Evolutionary conservation across 441 rosid genomes (phyloP), one percentile per base, ranked within the genome.

Genomic region (Sinapis alba): DNA sequence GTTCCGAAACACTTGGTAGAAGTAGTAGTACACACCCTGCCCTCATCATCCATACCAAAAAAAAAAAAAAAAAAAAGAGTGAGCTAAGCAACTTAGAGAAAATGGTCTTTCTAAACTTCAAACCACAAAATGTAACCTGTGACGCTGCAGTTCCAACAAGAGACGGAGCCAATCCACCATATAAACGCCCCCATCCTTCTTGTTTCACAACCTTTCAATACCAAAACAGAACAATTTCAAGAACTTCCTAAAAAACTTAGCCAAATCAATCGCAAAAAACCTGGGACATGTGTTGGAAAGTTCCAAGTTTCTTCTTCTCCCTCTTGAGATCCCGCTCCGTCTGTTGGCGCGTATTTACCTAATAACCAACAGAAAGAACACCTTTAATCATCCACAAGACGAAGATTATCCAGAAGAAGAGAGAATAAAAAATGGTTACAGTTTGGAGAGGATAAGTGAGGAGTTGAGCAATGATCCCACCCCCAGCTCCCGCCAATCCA

Each of bases 371-470:
- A 45, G 10, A 56, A 15, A 16, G 78, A 1, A 20, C 32, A 51
- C 12, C 18, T 59, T 30, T 36, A 38, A 38, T 6, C 54, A 30
- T 47, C 54, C 54, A 45, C 7, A 59, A 56, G 23, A 11, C 3
- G 61, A 21, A 36, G 16, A 21, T 7, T 12, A 58, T 32, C 53
- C 38, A 47, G n/a, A 24, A 36, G 19, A 50, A 38, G 0, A 19
- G 34, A 1, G n/a, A n/a, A n/a, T 6, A 36, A 18, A 26, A 27
- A 76, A 69, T 74, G 9, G 51, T 7, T 76, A 95, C 99, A 59
- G 94, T 90, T 83, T 95, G 99, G 59, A 95, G 98, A 81, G 98
- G 99, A 82, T 95, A 95, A 0, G 98, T 95, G 83, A 95, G 88
- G 66, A 95, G 90, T 72, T 95, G 99, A 84, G 99, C 94, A 69